A percentile compares a stretch with the other conserved stretches of the same genome.
Conservation (phyloP, 352 stramenopile species). For the Aphanomyces invadans region DNA sequence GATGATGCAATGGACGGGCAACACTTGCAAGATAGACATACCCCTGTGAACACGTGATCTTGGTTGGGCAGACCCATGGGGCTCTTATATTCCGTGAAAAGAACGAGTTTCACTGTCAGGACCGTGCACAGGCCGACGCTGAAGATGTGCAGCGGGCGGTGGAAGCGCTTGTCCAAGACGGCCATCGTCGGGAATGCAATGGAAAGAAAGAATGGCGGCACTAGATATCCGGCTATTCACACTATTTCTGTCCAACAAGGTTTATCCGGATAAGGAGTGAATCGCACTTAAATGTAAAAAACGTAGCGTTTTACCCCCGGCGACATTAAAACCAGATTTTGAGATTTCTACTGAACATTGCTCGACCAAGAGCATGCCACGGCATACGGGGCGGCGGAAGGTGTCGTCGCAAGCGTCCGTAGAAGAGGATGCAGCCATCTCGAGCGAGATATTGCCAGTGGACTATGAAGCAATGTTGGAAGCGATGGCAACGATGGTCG, state of each 20-base stretch:
- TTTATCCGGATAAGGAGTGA: neutral
- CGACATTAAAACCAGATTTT: neutral
- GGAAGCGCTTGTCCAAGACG: conserved; percentile 69
- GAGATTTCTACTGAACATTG: neutral
- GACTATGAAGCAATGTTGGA: conserved; percentile 22
- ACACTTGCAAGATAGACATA: conserved; percentile 40
- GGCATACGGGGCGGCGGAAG: neutral
- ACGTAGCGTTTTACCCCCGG: too few species aligned
- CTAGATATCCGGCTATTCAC: conserved; percentile 8
- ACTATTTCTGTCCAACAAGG: neutral
- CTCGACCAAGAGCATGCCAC: neutral
- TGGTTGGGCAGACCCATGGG: conserved; percentile 41
- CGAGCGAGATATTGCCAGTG: neutral
- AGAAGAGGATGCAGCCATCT: neutral
- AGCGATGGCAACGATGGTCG: conserved; percentile 18
- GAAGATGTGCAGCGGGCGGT: conserved; percentile 78
- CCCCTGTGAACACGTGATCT: conserved; percentile 69
- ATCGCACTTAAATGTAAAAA: too few species aligned
- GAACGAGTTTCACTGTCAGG: conserved; percentile 75
- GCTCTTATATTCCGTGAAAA: conserved; percentile 76
- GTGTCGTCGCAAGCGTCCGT: neutral
- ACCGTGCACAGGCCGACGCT: conserved; percentile 66
- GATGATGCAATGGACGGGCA: too few species aligned
- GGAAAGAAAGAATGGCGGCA: too few species aligned
- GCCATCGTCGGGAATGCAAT: too few species aligned